These are phyloP conservation scores for Neopestalotiopsis clavispora DNA, from an alignment of 2,329 filamentous ascomycete genomes.

Conservation along the genomic window DNA sequence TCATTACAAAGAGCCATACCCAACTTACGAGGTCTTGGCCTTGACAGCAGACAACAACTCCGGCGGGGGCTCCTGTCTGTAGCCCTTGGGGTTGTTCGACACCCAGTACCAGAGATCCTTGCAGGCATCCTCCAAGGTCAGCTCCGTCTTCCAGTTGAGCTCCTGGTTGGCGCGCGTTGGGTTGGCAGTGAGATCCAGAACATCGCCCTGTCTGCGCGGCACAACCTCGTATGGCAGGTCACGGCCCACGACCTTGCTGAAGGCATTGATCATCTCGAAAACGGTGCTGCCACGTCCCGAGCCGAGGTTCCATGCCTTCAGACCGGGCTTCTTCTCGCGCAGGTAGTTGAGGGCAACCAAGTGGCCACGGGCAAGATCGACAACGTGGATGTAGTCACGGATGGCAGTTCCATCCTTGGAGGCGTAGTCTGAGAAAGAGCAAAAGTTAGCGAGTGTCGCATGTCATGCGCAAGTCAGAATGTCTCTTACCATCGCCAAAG, in stretches of 20 bases:
- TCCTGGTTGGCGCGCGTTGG: conserved; percentile 86
- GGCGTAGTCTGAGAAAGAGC: conserved; percentile 70
- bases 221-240: conserved; percentile 88
- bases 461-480: neutral
- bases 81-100: conserved; percentile 93
- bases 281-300: conserved; percentile 95
- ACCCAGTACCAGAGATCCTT: conserved; percentile 97
- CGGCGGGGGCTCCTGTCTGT: conserved; percentile 87
- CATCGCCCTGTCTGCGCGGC: conserved; percentile 82
- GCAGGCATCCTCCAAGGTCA: conserved; percentile 91
- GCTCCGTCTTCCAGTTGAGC: conserved; percentile 89
- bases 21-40: conserved; percentile 33
- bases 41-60: conserved; percentile 73
- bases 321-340: conserved; percentile 80
- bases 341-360: conserved; percentile 90
- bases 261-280: conserved; percentile 96
- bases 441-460: neutral
- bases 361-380: conserved; percentile 87
- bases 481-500: conserved; percentile 83
- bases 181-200: conserved; percentile 93
- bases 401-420: conserved; percentile 93
- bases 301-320: conserved; percentile 95
- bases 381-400: conserved; percentile 96
- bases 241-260: conserved; percentile 83
- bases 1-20: neutral